phyloP scores from a whole-genome alignment of 2,329 filamentous ascomycete genomes.

The Penicillium sp. region DNA sequence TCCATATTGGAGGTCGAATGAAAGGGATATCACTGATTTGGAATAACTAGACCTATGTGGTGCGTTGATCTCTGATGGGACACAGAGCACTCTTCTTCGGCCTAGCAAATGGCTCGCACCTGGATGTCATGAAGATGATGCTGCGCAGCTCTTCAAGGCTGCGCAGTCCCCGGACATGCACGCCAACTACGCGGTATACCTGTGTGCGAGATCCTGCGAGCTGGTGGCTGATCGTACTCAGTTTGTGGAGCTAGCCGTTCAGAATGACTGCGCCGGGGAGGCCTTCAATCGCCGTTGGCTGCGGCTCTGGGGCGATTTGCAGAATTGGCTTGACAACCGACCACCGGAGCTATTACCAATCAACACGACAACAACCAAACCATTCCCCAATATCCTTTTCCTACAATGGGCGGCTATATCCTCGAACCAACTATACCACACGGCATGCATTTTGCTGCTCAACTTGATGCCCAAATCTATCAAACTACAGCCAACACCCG shows the following conservation, averaged over 20 bases:
- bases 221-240: conserved; percentile 45
- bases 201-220: conserved; percentile 47
- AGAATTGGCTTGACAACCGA: conserved; percentile 42
- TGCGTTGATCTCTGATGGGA: conserved; percentile 46
- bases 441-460: conserved; percentile 47
- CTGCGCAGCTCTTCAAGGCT: conserved; percentile 32
- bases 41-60: conserved; percentile 43
- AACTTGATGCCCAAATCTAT: conserved; percentile 36
- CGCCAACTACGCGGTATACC: conserved; percentile 53
- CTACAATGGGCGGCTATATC: conserved; percentile 49
- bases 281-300: conserved; percentile 42
- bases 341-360: conserved; percentile 43
- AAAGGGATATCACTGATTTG: not conserved
- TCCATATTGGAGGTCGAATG: not conserved
- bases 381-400: conserved; percentile 48
- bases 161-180: conserved; percentile 45
- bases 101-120: conserved; percentile 44
- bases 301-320: conserved; percentile 44
- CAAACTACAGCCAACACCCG: conserved; percentile 12
- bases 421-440: conserved; percentile 51
- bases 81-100: conserved; percentile 43
- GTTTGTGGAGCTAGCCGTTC: conserved; percentile 41
- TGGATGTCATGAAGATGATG: conserved; percentile 31
- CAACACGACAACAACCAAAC: conserved; percentile 36
- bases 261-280: conserved; percentile 38